Evolutionary conservation across 768 basidiomycete species (phyloP), one percentile per base, ranked within the genome.

Genomic region (Suillus subluteus): DNA sequence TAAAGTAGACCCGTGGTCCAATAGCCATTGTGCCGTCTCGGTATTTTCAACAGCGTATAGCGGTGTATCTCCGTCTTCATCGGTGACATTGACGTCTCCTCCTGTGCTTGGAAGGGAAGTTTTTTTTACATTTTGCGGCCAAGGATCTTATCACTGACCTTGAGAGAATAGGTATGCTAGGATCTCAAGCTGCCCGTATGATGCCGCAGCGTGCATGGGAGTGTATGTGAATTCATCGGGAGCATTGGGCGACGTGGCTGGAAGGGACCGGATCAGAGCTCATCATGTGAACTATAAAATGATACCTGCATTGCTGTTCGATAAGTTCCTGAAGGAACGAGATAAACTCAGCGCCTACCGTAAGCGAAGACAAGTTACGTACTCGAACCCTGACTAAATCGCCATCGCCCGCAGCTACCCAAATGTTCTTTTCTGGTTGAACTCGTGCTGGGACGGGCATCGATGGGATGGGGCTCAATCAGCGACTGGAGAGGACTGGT

Each of bases 181-280:
- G 50, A 96, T 76, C 58, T 90, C 79, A 11, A 91, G 75, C 38
- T 95, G 95, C 21, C 88, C 93, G 73, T 97, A 98, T 1, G 95
- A 97, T 1, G 96, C 95, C 16, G 96, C 95, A 21, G 96, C 96
- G 78, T 98, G 95, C 91, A 95, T 93, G 43, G 93, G 92, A 0
- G 93, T 95, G 77, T 95, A 95, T 40, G 92, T 91, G 80, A 84
- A 83, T 8, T 76, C 73, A 73, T 95, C 93, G 6, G 90, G 88
- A 18, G 77, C 80, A 71, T 95, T 94, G 41, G 93, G 89, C 48
- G 89, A 90, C 50, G 88, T 72, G 48, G 83, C 87, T 87, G 76
- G 69, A 71, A 73, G 62, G 54, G 55, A 66, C 73, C 71, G 73
- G 75, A 74, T 75, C 73, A 78, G 76, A 78, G 71, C 74, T 74